A percentile compares a stretch with the other conserved stretches of the same genome.
Conservation (phyloP, 257 asterid genomes). For the Fraxinus excelsior region DNA sequence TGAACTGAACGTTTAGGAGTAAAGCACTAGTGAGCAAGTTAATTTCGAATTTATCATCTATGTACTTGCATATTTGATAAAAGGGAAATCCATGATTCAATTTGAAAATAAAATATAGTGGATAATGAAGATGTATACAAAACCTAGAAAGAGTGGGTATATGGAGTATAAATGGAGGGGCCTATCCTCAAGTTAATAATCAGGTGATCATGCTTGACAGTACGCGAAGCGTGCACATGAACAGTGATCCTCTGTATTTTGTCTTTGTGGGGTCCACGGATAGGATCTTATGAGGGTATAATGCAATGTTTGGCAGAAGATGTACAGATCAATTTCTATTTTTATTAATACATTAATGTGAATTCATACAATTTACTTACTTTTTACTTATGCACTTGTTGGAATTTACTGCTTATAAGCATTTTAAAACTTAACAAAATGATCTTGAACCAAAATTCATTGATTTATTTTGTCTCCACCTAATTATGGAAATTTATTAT, state of each 20-base stretch:
- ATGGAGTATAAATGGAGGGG: conserved; percentile 29
- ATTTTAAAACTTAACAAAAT: too few species aligned
- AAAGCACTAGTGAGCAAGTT: too few species aligned
- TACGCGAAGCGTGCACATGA: conserved; percentile 68
- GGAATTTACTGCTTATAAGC: too few species aligned
- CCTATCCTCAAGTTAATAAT: conserved; percentile 42
- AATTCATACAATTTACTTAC: too few species aligned
- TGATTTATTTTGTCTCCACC: too few species aligned
- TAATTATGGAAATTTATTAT: too few species aligned
- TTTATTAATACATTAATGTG: too few species aligned
- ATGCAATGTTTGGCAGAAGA: not conserved
- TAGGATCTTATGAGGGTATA: not conserved
- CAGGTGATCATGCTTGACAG: conserved; percentile 53
- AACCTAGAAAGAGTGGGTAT: not conserved
- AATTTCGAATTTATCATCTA: too few species aligned
- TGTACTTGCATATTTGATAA: too few species aligned
- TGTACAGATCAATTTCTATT: too few species aligned
- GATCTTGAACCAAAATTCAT: too few species aligned
- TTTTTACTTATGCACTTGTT: too few species aligned
- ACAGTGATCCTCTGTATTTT: conserved; percentile 50
- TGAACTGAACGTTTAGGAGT: not conserved
- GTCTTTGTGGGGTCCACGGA: conserved; percentile 33
- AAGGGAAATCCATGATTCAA: not conserved
- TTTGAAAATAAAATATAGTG: not conserved
- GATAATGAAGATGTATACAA: conserved; percentile 16